Conservation (phyloP, 2,329 filamentous ascomycete genomes). For the Epichloe glyceriae region DNA sequence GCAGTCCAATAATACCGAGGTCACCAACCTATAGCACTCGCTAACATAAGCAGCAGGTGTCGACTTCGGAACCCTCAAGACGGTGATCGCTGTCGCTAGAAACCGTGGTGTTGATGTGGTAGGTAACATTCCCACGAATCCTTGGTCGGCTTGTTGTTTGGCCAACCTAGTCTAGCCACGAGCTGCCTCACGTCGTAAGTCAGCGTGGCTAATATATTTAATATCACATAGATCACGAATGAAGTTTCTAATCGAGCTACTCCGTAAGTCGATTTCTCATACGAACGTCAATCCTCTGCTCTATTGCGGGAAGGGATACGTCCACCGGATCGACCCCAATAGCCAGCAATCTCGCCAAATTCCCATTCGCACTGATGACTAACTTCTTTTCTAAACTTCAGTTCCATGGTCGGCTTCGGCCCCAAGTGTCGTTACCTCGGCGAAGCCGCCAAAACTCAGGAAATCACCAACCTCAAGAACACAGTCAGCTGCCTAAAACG, state of each 20-base stretch:
- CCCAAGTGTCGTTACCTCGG: slow-evolving; percentile 89
- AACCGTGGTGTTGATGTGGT: slow-evolving; percentile 99
- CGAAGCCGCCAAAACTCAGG: slow-evolving; percentile 93
- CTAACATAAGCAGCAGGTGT: slow-evolving; percentile 43
- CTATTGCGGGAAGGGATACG: background rate
- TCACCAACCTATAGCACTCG: background rate
- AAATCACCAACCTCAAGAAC: slow-evolving; percentile 99
- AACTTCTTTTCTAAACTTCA: slow-evolving; percentile 23
- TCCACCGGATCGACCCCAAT: too few relatives aligned
- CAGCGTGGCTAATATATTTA: background rate
- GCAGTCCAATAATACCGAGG: background rate
- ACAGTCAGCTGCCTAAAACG: slow-evolving; percentile 89
- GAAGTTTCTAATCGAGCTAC: slow-evolving; percentile 98
- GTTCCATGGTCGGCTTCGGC: slow-evolving; percentile 88
- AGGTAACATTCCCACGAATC: slow-evolving; percentile 32
- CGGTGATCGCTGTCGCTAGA: slow-evolving; percentile 91
- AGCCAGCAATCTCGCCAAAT: background rate
- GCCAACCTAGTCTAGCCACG: background rate
- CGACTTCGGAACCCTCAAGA: slow-evolving; percentile 94
- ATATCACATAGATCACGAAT: slow-evolving; percentile 70
- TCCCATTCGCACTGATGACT: background rate
- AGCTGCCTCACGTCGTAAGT: too few relatives aligned
- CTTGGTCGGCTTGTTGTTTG: background rate
- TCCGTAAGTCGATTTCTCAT: slow-evolving; percentile 55
- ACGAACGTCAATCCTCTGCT: slow-evolving; percentile 10